Base-by-base conservation (phyloP, 1,139 yeast genomes). In the Suhomyces anneliseae region DNA sequence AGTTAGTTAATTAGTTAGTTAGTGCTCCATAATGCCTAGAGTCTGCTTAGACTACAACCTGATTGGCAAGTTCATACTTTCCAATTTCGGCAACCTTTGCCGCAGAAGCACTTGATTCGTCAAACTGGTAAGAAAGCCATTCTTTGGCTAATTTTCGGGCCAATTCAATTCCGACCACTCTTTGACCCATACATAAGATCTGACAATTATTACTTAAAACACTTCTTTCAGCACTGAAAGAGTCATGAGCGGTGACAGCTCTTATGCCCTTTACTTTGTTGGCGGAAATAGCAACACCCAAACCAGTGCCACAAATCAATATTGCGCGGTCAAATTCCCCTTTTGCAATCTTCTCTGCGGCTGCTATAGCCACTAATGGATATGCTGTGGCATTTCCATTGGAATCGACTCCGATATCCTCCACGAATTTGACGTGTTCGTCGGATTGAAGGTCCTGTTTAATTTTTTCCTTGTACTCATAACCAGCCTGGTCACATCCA, bases 211-310 rank as follows among this genome's bases (percentile, higher is more conserved):
- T 36, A 26, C 39, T 36, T 15, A 36, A 36, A 26, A 36, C 26
- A 27, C 39, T 36, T 36, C 39, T 24, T 26, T 36, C 39, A 14
- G 26, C 39, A 36, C 32, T 24, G 31, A 36, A 36, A 10, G 39
- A 36, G 14, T 36, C 39, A 36, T 36, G 39, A 11, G 31, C 39
- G 11, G 39, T 36, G 31, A 36, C 39, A 10, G 39, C 39, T 26
- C 39, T 19, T 7, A 36, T 36, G 9, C 39, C 39, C 39, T 36
- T 36, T 10, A 36, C 39, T 15, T 36, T 36, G 32, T 36, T 36
- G 6, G 39, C 39, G 4, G 39, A 36, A 36, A 36, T 36, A 11
- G 39, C 39, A 26, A 36, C 39, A 8, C 39, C 39, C 7, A 36
- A 26, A 2, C 39, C 39, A 11, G 39, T 36, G 5, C 39, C 39